phyloP scores from a whole-genome alignment of 257 asterid genomes.

The Solanum pinnatisectum region DNA sequence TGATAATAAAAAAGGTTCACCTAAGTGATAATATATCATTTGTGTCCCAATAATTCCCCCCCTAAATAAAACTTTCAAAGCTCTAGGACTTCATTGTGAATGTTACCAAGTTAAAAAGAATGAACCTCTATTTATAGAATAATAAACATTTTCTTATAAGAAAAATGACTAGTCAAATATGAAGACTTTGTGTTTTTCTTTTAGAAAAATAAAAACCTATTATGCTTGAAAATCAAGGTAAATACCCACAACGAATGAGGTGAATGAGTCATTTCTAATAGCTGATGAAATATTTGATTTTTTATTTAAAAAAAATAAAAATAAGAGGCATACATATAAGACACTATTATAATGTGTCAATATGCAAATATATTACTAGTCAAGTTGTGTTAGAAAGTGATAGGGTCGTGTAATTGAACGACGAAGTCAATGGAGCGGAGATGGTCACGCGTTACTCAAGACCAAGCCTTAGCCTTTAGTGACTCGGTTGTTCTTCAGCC shows the following conservation, averaged over 20 bases:
- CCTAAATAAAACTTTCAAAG: too few relatives aligned
- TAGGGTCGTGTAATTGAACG: not conserved
- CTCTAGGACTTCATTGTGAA: not conserved
- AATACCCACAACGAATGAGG: not conserved
- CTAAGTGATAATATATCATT: not conserved
- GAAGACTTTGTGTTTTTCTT: not conserved
- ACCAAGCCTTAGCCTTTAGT: not conserved
- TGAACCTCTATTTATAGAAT: too few relatives aligned
- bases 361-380: not conserved
- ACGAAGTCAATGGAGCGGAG: not conserved
- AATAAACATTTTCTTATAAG: too few relatives aligned
- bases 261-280: not conserved
- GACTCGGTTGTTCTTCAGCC: not conserved
- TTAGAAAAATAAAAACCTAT: not conserved
- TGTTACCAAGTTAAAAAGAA: too few relatives aligned
- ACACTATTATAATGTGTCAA: not conserved
- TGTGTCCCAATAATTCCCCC: not conserved
- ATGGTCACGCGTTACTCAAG: not conserved
- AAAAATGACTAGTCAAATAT: too few relatives aligned
- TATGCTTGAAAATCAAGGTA: not conserved
- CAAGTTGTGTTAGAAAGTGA: not conserved
- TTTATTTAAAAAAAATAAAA: too few relatives aligned
- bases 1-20: not conserved
- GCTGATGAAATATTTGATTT: not conserved
- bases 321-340: not conserved